phyloP scores from a whole-genome alignment of 2,329 filamentous ascomycete species.

The Coniochaeta sp. region DNA sequence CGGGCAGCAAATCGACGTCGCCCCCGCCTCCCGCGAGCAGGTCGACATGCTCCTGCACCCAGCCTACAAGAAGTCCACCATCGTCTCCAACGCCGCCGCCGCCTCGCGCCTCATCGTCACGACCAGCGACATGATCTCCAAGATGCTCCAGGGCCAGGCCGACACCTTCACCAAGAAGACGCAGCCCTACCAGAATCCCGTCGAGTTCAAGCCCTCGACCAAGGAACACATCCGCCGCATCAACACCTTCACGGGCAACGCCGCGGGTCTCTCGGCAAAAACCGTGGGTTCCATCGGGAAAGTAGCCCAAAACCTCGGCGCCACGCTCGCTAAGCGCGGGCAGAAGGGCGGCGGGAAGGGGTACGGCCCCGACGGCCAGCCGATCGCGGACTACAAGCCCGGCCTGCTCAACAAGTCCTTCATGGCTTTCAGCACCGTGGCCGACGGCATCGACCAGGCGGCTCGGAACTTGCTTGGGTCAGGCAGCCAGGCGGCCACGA shows the following conservation, averaged over 20 bases:
- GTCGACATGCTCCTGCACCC: conserved; percentile 76
- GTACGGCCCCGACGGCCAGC: conserved; percentile 63
- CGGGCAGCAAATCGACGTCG: conserved; percentile 56
- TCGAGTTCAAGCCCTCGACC: conserved; percentile 81
- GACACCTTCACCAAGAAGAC: conserved; percentile 75
- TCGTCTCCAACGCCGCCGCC: conserved; percentile 80
- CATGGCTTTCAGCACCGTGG: conserved; percentile 92
- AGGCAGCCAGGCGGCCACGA: conserved; percentile 73
- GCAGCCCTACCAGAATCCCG: conserved; percentile 68
- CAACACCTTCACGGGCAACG: conserved; percentile 74
- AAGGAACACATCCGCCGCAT: conserved; percentile 83
- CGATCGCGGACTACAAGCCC: conserved; percentile 66
- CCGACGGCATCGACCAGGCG: conserved; percentile 86
- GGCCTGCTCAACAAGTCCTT: conserved; percentile 91
- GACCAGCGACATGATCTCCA: conserved; percentile 71
- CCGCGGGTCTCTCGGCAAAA: conserved; percentile 73
- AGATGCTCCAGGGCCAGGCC: conserved; percentile 69
- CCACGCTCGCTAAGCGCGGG: conserved; percentile 58
- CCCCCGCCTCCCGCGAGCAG: conserved; percentile 63
- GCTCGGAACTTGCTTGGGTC: conserved; percentile 70
- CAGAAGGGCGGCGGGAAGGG: conserved; percentile 52
- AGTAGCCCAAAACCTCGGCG: conserved; percentile 85
- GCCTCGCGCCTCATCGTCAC: conserved; percentile 92
- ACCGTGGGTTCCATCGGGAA: conserved; percentile 79
- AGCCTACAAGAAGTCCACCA: conserved; percentile 78